phyloP scores from a whole-genome alignment of 805 yeast genomes.

The Candida schatavii region DNA sequence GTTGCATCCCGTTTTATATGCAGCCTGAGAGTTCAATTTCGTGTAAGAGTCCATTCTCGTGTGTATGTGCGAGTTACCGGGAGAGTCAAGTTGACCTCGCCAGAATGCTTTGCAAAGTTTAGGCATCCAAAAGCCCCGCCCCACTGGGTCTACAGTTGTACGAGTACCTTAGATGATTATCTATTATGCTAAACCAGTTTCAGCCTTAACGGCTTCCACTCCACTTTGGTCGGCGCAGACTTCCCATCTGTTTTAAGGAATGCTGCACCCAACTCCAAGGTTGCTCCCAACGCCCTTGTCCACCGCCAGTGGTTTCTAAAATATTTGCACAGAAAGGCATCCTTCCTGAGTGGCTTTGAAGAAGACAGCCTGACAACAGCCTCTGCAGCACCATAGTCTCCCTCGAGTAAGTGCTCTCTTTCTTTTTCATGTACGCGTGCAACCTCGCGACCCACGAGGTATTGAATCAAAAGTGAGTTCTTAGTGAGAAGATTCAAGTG shows the following conservation, averaged over 20 bases:
- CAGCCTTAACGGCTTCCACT: too few species aligned
- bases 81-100: too few species aligned
- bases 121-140: too few species aligned
- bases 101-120: too few species aligned
- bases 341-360: constrained; percentile 21
- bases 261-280: constrained; percentile 8
- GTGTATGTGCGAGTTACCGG: too few species aligned
- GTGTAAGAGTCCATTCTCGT: too few species aligned
- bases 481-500: constrained; percentile 24
- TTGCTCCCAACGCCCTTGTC: constrained; percentile 15
- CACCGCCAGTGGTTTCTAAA: constrained; percentile 20
- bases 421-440: constrained; percentile 30
- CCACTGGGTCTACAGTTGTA: too few species aligned
- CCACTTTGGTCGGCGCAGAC: too few species aligned
- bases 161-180: too few species aligned
- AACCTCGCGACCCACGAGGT: constrained; percentile 16
- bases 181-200: too few species aligned
- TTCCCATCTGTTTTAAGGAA: constrained; percentile 3
- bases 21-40: too few species aligned
- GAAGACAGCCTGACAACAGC: constrained; percentile 3
- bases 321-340: constrained; percentile 22
- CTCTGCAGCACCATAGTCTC: constrained; percentile 1
- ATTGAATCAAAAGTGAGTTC: constrained; percentile 24
- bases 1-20: too few species aligned
- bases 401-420: constrained; percentile 14